Evolutionary conservation across 768 basidiomycete genomes (phyloP).

Genomic region (Calvatia gigantea): DNA sequence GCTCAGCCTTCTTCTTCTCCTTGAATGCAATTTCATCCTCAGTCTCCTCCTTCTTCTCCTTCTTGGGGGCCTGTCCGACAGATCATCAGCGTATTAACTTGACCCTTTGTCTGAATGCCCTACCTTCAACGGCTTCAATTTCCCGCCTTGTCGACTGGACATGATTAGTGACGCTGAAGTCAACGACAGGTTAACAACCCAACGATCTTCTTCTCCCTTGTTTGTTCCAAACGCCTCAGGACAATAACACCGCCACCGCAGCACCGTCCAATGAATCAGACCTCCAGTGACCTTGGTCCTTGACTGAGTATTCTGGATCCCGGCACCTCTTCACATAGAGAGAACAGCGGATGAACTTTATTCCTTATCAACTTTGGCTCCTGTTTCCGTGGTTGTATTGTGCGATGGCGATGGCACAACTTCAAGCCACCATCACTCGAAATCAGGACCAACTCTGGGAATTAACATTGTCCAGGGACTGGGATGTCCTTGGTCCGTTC

Average conservation of each 20-base stretch:
- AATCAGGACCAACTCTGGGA: constrained; percentile 18
- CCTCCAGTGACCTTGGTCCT: no score
- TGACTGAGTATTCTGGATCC: no score
- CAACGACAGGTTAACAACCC: constrained; percentile 4
- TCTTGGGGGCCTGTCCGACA: constrained; percentile 69
- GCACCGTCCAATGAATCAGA: no score
- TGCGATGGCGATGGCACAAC: neutral
- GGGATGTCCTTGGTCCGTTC: constrained; percentile 75
- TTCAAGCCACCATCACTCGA: neutral
- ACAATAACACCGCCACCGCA: constrained; percentile 4
- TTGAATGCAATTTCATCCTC: constrained; percentile 75
- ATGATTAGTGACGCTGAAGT: constrained; percentile 29
- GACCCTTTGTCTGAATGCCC: constrained; percentile 2
- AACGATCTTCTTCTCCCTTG: neutral
- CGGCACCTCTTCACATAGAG: neutral
- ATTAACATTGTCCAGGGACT: constrained; percentile 24
- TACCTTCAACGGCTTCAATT: constrained; percentile 86
- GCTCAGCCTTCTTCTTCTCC: constrained; percentile 72
- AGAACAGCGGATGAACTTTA: neutral
- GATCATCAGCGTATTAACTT: constrained; percentile 6
- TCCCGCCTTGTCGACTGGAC: constrained; percentile 77
- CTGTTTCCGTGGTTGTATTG: neutral
- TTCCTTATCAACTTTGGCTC: neutral
- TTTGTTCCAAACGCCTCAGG: neutral
- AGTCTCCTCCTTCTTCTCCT: constrained; percentile 67